These are phyloP conservation scores for Podaxis pistillaris DNA, from an alignment of 768 basidiomycete species.

Conservation along the genomic window DNA sequence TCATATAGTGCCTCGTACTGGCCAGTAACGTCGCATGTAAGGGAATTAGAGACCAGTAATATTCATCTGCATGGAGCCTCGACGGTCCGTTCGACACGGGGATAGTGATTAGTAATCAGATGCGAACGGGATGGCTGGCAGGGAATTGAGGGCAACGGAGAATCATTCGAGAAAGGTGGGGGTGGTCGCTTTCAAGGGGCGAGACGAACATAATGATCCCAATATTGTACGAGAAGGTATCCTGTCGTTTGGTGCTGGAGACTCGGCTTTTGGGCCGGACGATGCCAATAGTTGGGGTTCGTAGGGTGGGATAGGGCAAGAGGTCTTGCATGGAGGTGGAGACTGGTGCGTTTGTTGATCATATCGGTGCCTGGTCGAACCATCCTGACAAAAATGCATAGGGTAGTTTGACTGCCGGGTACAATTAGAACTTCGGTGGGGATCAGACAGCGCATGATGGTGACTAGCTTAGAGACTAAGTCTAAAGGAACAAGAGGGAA, in stretches of 20 bases:
- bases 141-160: background rate
- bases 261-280: background rate
- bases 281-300: background rate
- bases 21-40: background rate
- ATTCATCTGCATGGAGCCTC: background rate
- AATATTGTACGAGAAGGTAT: background rate
- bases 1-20: background rate
- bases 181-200: background rate
- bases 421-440: background rate
- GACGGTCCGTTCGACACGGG: background rate
- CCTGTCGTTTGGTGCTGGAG: too few species aligned
- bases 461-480: background rate
- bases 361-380: too few species aligned
- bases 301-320: background rate
- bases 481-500: background rate
- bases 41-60: background rate
- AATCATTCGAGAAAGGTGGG: background rate
- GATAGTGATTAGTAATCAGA: too few species aligned
- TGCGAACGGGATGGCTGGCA: background rate
- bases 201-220: background rate
- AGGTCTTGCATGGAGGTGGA: background rate
- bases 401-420: background rate
- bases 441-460: conserved; percentile 4
- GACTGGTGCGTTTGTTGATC: background rate
- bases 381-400: background rate